Percentiles rank a stretch among this genome's conserved stretches.
Conservation (phyloP, 2,329 filamentous ascomycete genomes). For the Tolypocladium pustulatum region DNA sequence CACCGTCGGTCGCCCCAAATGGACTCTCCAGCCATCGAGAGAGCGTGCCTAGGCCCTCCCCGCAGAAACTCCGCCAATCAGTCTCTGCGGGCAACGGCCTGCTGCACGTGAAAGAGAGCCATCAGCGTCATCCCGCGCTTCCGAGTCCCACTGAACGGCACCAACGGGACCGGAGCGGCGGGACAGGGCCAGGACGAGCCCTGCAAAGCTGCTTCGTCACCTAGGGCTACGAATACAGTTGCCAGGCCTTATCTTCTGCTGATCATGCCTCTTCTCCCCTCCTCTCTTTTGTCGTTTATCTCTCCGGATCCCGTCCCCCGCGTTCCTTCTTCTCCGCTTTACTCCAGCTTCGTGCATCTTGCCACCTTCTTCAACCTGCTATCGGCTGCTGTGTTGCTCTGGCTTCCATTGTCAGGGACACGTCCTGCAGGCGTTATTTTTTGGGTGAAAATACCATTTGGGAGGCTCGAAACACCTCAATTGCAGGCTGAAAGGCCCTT, state of each 20-base stretch:
- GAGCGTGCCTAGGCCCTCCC: not conserved
- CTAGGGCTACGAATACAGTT: not conserved
- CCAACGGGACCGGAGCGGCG: not conserved
- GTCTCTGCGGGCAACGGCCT: not conserved
- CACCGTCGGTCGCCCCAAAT: not conserved
- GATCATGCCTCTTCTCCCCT: not conserved
- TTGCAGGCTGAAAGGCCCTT: not conserved
- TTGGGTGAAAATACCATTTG: not conserved
- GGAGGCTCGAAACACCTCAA: not conserved
- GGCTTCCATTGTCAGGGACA: not conserved
- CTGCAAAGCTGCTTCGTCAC: not conserved
- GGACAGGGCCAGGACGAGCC: not conserved
- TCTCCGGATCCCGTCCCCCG: not conserved
- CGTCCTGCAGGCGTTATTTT: not conserved
- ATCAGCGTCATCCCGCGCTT: not conserved
- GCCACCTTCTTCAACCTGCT: not conserved
- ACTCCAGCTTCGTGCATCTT: not conserved
- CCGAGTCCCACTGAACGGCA: not conserved
- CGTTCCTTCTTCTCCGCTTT: not conserved
- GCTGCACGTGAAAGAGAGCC: not conserved
- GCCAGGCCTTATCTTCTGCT: not conserved
- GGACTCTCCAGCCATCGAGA: not conserved
- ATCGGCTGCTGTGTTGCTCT: not conserved
- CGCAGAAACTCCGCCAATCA: not conserved
- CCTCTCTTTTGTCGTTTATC: not conserved